Base-by-base conservation (phyloP, 441 rosid genomes). In the Pelargonium australe region DNA sequence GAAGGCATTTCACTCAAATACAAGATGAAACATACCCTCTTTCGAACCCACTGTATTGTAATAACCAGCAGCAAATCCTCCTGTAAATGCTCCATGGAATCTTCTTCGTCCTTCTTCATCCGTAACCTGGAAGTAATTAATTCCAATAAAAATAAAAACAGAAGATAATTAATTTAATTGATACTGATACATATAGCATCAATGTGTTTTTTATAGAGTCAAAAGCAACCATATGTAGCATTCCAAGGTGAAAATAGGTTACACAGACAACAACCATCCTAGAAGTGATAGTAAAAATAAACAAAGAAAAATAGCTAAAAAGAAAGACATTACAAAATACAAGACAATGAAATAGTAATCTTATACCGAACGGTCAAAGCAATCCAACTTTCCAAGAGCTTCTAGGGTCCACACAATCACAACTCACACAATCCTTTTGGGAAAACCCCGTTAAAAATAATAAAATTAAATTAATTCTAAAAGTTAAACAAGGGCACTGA, bases 21-120 rank as follows among this genome's bases (percentile, higher is more conserved):
- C 7, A 77, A 70, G 16, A 12, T 13, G 63, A 47, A 12, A 1
- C 23, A 70, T 78, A 92, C 98, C 98, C 74, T 95, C 99, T 86
- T 92, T 90, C 37, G 96, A 86, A 10, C 97, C 98, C 73, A 78
- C 98, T 28, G 98, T 86, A 75, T 95, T 92, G 69, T 86, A 95
- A 81, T 89, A 95, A 68, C 98, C 96, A 79, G 97, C 95, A 73
- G 98, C 90, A 73, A 68, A 95, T 71, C 98, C 99, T 64, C 98
- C 97, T 4, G 96, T 89, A 87, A 95, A 95, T 64, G 98, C 98
- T 70, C 99, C 98, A 80, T 95, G 97, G 77, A 95, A 90, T 78
- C 99, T 90, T 80, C 97, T 86, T 58, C 99, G 78, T 44, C 99
- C 99, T 83, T 92, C 99, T 82, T 92, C 98, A 79, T 95, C 99